Percentiles rank a stretch among this genome's conserved stretches.
Conservation (phyloP, 306 rosid genomes). For the Ochetophila trinervis region DNA sequence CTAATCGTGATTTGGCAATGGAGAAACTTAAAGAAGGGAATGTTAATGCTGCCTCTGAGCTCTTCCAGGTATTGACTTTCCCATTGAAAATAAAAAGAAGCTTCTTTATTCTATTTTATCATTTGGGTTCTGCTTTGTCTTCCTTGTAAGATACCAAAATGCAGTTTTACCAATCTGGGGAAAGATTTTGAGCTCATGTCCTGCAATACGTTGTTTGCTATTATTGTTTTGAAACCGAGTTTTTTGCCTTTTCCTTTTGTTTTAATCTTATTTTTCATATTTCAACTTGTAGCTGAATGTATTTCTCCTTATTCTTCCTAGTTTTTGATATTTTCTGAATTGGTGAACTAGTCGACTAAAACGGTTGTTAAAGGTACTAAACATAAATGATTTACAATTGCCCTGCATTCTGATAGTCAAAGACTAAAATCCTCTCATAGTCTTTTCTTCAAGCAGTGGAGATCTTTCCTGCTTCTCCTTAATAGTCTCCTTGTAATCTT, state of each 20-base stretch:
- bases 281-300: background rate
- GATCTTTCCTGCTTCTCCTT: too few relatives aligned
- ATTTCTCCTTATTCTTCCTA: background rate
- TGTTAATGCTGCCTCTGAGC: constrained; percentile 67
- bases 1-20: constrained; percentile 70
- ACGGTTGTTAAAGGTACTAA: too few relatives aligned
- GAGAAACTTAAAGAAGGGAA: constrained; percentile 73
- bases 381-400: too few relatives aligned
- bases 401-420: background rate
- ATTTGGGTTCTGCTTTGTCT: background rate
- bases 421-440: background rate
- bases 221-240: background rate
- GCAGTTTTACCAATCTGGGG: background rate
- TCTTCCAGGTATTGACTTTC: constrained; percentile 60
- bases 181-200: background rate
- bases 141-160: background rate
- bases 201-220: background rate
- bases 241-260: too few relatives aligned
- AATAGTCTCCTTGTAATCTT: background rate
- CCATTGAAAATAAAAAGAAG: background rate
- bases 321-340: background rate
- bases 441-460: background rate
- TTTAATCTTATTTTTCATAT: too few relatives aligned
- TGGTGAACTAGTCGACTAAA: background rate
- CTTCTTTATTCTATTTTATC: background rate